Evolutionary conservation across 768 basidiomycete species (phyloP).

Genomic region (Lactarius quietus): DNA sequence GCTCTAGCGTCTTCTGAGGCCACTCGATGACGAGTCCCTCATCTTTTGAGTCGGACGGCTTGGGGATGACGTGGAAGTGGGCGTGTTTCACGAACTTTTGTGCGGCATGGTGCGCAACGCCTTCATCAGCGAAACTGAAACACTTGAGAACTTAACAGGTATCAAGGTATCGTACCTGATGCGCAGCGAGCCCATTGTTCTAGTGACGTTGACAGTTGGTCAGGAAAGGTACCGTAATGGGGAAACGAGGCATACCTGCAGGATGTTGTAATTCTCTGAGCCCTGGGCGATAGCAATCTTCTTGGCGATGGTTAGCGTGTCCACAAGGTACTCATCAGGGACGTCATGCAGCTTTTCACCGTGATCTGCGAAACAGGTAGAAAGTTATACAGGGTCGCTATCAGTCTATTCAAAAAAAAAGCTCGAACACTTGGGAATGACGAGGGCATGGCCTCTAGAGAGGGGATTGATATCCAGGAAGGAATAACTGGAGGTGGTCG

Average conservation of each 20-base stretch:
- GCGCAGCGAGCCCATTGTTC: slow-evolving; percentile 67
- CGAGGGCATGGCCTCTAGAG: slow-evolving; percentile 83
- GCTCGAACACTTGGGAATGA: slow-evolving; percentile 85
- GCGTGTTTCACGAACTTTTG: slow-evolving; percentile 77
- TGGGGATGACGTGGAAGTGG: slow-evolving; percentile 94
- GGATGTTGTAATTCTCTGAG: slow-evolving; percentile 78
- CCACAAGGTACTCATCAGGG: slow-evolving; percentile 78
- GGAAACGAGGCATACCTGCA: slow-evolving; percentile 45
- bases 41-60: slow-evolving; percentile 56
- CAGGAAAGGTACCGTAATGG: background rate
- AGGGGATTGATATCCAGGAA: slow-evolving; percentile 94
- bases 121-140: background rate
- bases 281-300: slow-evolving; percentile 80
- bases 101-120: background rate
- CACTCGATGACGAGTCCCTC: slow-evolving; percentile 83
- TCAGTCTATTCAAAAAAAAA: background rate
- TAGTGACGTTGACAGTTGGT: slow-evolving; percentile 27
- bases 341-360: slow-evolving; percentile 81
- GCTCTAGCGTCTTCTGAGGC: slow-evolving; percentile 58
- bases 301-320: slow-evolving; percentile 78
- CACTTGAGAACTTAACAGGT: background rate
- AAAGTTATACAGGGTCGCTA: too few relatives aligned
- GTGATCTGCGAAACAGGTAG: slow-evolving; percentile 56
- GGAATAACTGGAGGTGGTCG: slow-evolving; percentile 50
- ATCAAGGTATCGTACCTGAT: slow-evolving; percentile 32